A percentile compares a stretch with the other conserved stretches of the same genome.
These are phyloP conservation scores for Elaeis oleifera DNA, from an alignment of 202 grass and related monocot species.

Conservation along the genomic window DNA sequence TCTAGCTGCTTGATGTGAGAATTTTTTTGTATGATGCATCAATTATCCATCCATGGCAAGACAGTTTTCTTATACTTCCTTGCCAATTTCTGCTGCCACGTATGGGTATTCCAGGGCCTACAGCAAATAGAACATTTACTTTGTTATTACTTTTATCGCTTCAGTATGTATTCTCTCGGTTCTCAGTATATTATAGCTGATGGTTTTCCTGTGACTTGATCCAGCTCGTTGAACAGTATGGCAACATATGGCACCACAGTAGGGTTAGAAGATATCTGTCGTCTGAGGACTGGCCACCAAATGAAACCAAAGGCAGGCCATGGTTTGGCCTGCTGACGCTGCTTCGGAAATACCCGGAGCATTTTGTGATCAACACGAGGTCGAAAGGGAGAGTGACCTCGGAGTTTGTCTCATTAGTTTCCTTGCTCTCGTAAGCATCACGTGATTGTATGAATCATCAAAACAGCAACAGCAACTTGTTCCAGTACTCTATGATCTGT, in stretches of 20 bases:
- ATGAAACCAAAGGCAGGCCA: conserved; percentile 13
- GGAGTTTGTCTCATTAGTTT: conserved; percentile 7
- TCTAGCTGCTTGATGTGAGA: too few relatives aligned
- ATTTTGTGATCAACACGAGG: conserved; percentile 17
- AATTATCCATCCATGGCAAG: too few relatives aligned
- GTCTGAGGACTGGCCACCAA: conserved; percentile 2
- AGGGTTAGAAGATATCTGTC: conserved; percentile 3
- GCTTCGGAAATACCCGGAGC: conserved; percentile 10
- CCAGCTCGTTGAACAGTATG: neutral
- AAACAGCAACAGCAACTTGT: too few relatives aligned
- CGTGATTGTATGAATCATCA: too few relatives aligned
- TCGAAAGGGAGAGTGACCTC: conserved; percentile 4
- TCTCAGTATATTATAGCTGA: neutral
- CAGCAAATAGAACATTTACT: too few relatives aligned
- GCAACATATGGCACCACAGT: conserved; percentile 4
- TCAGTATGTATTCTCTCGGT: neutral
- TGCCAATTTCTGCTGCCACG: too few relatives aligned
- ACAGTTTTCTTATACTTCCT: too few relatives aligned
- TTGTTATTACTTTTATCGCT: neutral
- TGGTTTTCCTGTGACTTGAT: neutral
- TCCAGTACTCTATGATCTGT: too few relatives aligned
- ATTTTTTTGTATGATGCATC: too few relatives aligned
- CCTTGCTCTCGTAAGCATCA: neutral
- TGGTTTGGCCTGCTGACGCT: conserved; percentile 12
- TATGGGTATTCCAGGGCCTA: too few relatives aligned